Percentiles rank a stretch among this genome's conserved stretches.
These are phyloP conservation scores for Hemileia vastatrix DNA, from an alignment of 1,284 basidiomycete species.

Conservation along the genomic window DNA sequence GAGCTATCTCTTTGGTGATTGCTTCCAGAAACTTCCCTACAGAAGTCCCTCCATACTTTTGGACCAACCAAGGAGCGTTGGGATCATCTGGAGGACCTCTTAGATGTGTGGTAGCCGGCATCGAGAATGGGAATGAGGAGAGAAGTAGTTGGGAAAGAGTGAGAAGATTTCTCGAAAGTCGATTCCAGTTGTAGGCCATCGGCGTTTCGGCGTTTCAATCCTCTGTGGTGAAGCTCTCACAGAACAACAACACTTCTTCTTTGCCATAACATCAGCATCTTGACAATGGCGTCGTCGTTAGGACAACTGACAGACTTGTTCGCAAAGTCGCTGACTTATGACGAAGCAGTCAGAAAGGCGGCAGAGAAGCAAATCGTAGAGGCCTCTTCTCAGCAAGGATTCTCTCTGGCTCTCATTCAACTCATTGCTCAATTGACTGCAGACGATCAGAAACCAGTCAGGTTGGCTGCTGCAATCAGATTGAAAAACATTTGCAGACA, in stretches of 20 bases:
- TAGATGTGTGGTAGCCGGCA: conserved; percentile 32
- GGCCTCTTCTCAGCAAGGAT: conserved; percentile 33
- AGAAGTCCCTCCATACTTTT: conserved; percentile 91
- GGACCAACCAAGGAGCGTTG: conserved; percentile 72
- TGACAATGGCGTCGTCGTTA: neutral
- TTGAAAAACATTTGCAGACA: conserved; percentile 41
- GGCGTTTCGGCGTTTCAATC: too few relatives aligned
- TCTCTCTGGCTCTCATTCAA: conserved; percentile 35
- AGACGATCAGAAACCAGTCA: conserved; percentile 29
- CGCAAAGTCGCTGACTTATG: conserved; percentile 36
- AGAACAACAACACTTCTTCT: too few relatives aligned
- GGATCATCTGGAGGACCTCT: conserved; percentile 30
- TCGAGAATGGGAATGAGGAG: neutral
- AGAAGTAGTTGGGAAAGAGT: neutral
- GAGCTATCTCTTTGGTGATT: conserved; percentile 71
- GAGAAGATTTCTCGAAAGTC: neutral
- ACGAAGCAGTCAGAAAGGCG: conserved; percentile 26
- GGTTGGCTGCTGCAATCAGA: conserved; percentile 40
- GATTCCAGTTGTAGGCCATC: too few relatives aligned
- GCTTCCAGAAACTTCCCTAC: conserved; percentile 85
- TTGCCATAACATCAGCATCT: too few relatives aligned
- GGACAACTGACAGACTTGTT: conserved; percentile 34
- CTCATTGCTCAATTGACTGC: conserved; percentile 31
- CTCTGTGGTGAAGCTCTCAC: too few relatives aligned
- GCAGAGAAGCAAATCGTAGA: conserved; percentile 36